These are phyloP conservation scores for Aspergillus quadrilineatus DNA, from an alignment of 2,329 filamentous ascomycete species.

Conservation along the genomic window DNA sequence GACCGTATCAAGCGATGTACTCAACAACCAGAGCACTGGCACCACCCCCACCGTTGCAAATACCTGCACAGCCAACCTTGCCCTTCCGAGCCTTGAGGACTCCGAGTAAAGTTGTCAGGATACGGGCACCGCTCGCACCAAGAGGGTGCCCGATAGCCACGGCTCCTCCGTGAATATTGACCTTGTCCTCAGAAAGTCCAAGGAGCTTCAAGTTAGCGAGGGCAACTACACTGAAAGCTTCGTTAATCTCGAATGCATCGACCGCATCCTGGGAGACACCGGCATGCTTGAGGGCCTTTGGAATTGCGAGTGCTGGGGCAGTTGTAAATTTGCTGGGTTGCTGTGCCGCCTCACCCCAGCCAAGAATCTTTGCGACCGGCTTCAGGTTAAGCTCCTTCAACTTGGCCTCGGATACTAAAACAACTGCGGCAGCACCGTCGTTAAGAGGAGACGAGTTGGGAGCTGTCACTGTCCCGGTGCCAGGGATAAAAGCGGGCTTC, in stretches of 20 bases:
- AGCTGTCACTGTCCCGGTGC: conserved; percentile 81
- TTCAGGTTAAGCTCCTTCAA: conserved; percentile 88
- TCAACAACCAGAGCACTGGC: conserved; percentile 93
- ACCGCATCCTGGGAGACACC: conserved; percentile 73
- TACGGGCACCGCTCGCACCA: conserved; percentile 89
- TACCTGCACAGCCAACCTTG: conserved; percentile 90
- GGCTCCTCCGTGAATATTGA: conserved; percentile 92
- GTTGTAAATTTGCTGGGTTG: conserved; percentile 95
- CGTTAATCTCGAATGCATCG: conserved; percentile 98
- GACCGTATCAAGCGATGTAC: conserved; percentile 40
- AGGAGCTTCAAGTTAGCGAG: conserved; percentile 95
- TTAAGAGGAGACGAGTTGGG: conserved; percentile 96
- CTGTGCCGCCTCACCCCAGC: conserved; percentile 93
- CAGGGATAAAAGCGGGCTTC: conserved; percentile 77
- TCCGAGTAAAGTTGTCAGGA: conserved; percentile 83
- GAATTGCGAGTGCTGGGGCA: conserved; percentile 87
- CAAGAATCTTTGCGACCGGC: conserved; percentile 92
- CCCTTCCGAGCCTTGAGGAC: conserved; percentile 87
- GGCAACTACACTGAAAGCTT: conserved; percentile 96
- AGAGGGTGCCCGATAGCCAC: conserved; percentile 95
- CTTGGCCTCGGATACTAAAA: conserved; percentile 91
- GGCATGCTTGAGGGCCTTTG: conserved; percentile 95
- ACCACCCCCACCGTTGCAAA: conserved; percentile 97
- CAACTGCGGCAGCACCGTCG: conserved; percentile 87
- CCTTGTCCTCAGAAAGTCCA: conserved; percentile 73